phyloP scores from a whole-genome alignment of 768 basidiomycete genomes.

The Astraeus odoratus region DNA sequence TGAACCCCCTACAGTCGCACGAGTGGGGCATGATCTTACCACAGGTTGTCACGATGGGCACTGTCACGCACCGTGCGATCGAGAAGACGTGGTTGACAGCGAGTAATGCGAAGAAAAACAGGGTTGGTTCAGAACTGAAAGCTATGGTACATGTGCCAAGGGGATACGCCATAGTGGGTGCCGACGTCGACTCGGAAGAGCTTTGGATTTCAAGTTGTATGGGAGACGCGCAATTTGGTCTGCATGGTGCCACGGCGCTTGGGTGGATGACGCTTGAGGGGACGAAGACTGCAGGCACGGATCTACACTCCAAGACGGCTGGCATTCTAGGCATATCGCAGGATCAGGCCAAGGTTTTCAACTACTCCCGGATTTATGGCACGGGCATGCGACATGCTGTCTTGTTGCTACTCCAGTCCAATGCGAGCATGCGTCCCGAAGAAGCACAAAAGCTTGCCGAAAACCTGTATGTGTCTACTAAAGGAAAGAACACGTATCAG shows the following conservation, averaged over 20 bases:
- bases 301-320: slow-evolving; percentile 95
- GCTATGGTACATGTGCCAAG: slow-evolving; percentile 94
- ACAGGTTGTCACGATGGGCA: slow-evolving; percentile 97
- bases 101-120: slow-evolving; percentile 94
- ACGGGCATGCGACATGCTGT: slow-evolving; percentile 94
- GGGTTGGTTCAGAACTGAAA: slow-evolving; percentile 97
- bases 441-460: slow-evolving; percentile 76
- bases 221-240: slow-evolving; percentile 96
- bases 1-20: slow-evolving; percentile 25
- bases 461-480: slow-evolving; percentile 86
- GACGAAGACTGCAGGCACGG: slow-evolving; percentile 89
- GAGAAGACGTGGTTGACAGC: slow-evolving; percentile 99
- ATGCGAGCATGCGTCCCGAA: slow-evolving; percentile 68
- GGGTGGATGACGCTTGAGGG: slow-evolving; percentile 99
- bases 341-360: slow-evolving; percentile 97
- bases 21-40: slow-evolving; percentile 92
- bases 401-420: slow-evolving; percentile 79
- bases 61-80: slow-evolving; percentile 94
- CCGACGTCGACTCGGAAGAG: slow-evolving; percentile 98
- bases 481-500: slow-evolving; percentile 82
- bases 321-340: slow-evolving; percentile 87
- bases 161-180: slow-evolving; percentile 93
- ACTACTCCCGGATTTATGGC: slow-evolving; percentile 98
- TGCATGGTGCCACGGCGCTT: slow-evolving; percentile 93
- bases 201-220: slow-evolving; percentile 98